Evolutionary conservation across 2,329 filamentous ascomycete species (phyloP).

Genomic region (Parastagonospora avenae): DNA sequence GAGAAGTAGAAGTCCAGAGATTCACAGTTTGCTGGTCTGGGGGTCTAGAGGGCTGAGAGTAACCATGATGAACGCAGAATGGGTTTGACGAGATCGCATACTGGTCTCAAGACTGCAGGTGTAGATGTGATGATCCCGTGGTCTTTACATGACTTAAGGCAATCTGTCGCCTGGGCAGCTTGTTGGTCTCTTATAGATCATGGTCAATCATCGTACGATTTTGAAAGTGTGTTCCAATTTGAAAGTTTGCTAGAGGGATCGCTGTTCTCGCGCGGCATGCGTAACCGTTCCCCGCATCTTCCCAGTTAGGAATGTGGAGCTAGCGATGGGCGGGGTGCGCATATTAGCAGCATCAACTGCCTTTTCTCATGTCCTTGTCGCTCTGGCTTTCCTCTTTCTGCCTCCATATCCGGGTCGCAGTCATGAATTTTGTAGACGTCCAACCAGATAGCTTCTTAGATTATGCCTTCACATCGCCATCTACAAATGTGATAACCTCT

Average conservation of each 20-base stretch:
- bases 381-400: conserved; percentile 35
- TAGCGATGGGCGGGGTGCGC: conserved; percentile 34
- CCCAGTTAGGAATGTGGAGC: conserved; percentile 21
- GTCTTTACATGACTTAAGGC: too few species aligned
- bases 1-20: too few species aligned
- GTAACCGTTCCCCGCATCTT: conserved; percentile 35
- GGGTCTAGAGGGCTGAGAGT: too few species aligned
- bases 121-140: too few species aligned
- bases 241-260: background rate
- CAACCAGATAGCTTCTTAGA: conserved; percentile 44
- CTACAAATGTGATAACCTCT: conserved; percentile 21
- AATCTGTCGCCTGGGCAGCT: too few species aligned
- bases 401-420: conserved; percentile 28
- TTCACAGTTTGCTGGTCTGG: too few species aligned
- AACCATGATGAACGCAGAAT: too few species aligned
- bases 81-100: too few species aligned
- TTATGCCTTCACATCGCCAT: conserved; percentile 44
- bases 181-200: too few species aligned
- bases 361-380: conserved; percentile 10
- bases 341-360: conserved; percentile 28
- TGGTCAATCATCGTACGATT: too few species aligned
- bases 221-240: background rate
- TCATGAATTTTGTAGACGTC: conserved; percentile 46
- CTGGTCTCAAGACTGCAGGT: too few species aligned
- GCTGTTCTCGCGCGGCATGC: background rate